Conservation (phyloP, 2,329 filamentous ascomycete genomes). For the Cordyceps farinosa region DNA sequence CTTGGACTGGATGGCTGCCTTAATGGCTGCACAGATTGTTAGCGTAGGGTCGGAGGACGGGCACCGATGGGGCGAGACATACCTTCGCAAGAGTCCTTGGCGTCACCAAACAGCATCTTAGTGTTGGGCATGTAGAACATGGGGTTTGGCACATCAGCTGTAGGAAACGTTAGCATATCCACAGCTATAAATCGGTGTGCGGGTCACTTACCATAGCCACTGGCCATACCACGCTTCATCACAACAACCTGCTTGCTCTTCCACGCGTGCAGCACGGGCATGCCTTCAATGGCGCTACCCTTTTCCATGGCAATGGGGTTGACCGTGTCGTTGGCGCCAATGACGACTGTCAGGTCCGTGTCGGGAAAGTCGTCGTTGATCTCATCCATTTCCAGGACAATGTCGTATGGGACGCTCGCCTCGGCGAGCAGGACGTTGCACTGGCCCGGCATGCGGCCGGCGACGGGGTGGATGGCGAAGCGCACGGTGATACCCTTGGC, state of each 20-base stretch:
- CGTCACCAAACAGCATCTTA: slow-evolving; percentile 90
- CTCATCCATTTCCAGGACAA: slow-evolving; percentile 93
- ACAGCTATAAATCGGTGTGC: neutral
- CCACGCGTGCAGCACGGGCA: slow-evolving; percentile 90
- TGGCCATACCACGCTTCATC: slow-evolving; percentile 89
- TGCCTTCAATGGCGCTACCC: slow-evolving; percentile 80
- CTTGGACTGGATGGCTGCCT: slow-evolving; percentile 36
- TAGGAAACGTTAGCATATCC: slow-evolving; percentile 20
- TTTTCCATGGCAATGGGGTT: slow-evolving; percentile 86
- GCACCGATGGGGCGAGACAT: slow-evolving; percentile 27
- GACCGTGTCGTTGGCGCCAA: slow-evolving; percentile 89
- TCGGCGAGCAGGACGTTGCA: slow-evolving; percentile 89
- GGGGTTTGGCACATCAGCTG: slow-evolving; percentile 84
- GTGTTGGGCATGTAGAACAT: slow-evolving; percentile 92
- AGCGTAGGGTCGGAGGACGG: slow-evolving; percentile 17
- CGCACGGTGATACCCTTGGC: slow-evolving; percentile 74
- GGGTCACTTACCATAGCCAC: slow-evolving; percentile 67
- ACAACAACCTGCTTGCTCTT: slow-evolving; percentile 91
- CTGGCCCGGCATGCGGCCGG: slow-evolving; percentile 88
- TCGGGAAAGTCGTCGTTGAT: slow-evolving; percentile 89
- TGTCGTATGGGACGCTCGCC: slow-evolving; percentile 84
- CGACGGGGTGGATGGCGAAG: slow-evolving; percentile 87
- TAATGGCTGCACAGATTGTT: slow-evolving; percentile 35
- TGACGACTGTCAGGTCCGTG: slow-evolving; percentile 82
- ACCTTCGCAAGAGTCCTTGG: slow-evolving; percentile 79